Evolutionary conservation across 331 rosid genomes (phyloP).

Genomic region (Phaseolus coccineus): DNA sequence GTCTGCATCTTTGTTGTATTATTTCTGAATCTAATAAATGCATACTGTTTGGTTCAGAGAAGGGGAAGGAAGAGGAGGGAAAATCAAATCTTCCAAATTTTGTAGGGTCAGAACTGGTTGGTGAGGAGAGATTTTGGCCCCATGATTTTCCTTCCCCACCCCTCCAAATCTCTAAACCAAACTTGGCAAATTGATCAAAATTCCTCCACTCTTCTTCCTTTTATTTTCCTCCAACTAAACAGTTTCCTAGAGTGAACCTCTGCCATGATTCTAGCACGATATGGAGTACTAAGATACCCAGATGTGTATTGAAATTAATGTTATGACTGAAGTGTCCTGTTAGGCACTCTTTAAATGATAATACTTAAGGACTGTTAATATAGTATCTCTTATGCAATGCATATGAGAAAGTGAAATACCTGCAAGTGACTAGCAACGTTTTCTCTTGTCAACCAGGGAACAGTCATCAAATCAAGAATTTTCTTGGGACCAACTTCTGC

Average conservation of each 20-base stretch:
- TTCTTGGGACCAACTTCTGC: constrained; percentile 96
- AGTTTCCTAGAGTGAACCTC: background rate
- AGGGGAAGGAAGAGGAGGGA: background rate
- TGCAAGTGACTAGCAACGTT: constrained; percentile 95
- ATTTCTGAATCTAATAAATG: background rate
- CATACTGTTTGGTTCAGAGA: background rate
- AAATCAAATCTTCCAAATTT: background rate
- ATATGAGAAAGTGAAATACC: constrained; percentile 53
- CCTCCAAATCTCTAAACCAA: background rate
- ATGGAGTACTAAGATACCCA: constrained; percentile 4
- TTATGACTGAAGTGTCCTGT: constrained; percentile 2
- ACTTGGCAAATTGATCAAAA: background rate
- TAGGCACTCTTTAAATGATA: background rate
- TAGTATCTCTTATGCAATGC: constrained; percentile 35
- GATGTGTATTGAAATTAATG: constrained; percentile 17
- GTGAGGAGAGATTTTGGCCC: background rate
- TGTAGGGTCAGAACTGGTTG: too few relatives aligned
- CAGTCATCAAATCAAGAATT: constrained; percentile 90
- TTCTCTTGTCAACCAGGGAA: constrained; percentile 81
- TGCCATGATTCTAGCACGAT: background rate
- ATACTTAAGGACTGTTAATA: constrained; percentile 8
- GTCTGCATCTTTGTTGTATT: background rate
- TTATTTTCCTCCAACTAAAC: background rate
- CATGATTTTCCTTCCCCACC: background rate
- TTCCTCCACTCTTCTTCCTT: background rate